Evolutionary conservation across 2,329 filamentous ascomycete species (phyloP), one percentile per base, ranked within the genome.

Genomic region (Colletotrichum nymphaeae): DNA sequence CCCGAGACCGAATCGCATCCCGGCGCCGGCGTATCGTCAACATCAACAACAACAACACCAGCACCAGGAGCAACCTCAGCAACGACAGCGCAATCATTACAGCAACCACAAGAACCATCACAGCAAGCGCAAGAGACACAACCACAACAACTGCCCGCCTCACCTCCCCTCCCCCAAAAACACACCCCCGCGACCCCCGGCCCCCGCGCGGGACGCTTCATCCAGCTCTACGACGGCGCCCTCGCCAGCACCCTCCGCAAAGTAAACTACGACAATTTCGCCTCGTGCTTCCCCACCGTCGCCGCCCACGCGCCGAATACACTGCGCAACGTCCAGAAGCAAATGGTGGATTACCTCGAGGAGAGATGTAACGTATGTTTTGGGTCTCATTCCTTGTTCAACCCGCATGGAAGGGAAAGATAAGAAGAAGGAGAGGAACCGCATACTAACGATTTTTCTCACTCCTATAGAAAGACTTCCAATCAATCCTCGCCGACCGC

Each of bases 261-360:
- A 83, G 84, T 92, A 67, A 86, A 83, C 75, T 90, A 86, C 83
- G 84, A 87, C 62, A 90, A 89, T 79, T 88, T 92, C 76, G 87
- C 87, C 2, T 84, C 87, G 2, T 93, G 91, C 81, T 93, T 91
- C 79, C 90, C 91, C 56, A 90, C 88, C 24, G 84, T 92, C n/a
- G 86, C 88, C 22, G 78, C 81, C 52, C 82, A 84, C 74, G 86
- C 89, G 24, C 88, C 88, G 28, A 82, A 80, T 8, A 85, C 88
- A 49, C 83, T 92, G 77, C 83, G 83, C 74, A 85, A 86, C 75
- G 86, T 92, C 53, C 90, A 91, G 83, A 80, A 81, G 66, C 88
- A 89, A 78, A 90, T 92, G 88, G 86, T 90, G 12, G 86, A 86
- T 16, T 84, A 88, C 76, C 79, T 92, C 74, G 83, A 84, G 26